These are phyloP conservation scores for Claviceps quebecensis DNA, from an alignment of 2,329 filamentous ascomycete species.

Conservation along the genomic window DNA sequence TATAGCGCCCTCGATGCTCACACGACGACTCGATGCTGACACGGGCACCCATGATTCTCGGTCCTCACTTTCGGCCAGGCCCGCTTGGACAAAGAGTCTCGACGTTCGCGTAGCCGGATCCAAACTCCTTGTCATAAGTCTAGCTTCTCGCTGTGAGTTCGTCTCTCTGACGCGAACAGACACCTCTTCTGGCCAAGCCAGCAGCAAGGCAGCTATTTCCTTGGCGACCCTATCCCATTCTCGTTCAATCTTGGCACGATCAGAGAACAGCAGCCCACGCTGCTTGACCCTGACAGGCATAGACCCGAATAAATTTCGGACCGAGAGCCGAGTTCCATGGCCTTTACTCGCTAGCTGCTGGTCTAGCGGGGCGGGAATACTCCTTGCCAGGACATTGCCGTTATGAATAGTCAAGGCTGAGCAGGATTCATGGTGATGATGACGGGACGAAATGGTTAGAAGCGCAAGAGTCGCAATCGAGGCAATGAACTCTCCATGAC, in stretches of 20 bases:
- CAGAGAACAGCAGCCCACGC: constrained; percentile 40
- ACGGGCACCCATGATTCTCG: constrained; percentile 53
- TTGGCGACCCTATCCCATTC: constrained; percentile 52
- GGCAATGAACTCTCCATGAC: constrained; percentile 60
- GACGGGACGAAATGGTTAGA: constrained; percentile 61
- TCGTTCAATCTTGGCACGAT: constrained; percentile 38
- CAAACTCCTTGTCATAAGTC: constrained; percentile 18
- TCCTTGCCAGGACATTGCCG: constrained; percentile 48
- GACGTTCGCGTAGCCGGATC: constrained; percentile 17
- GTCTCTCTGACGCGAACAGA: constrained; percentile 45
- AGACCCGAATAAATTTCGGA: constrained; percentile 73
- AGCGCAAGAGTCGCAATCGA: constrained; percentile 65
- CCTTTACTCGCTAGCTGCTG: constrained; percentile 39
- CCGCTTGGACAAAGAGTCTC: constrained; percentile 51
- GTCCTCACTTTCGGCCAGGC: constrained; percentile 40
- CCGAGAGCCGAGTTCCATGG: constrained; percentile 62
- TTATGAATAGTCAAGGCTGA: constrained; percentile 59
- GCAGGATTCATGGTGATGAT: constrained; percentile 42
- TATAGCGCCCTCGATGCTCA: constrained; percentile 57
- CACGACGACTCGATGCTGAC: constrained; percentile 46
- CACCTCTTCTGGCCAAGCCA: constrained; percentile 50
- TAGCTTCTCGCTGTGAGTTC: constrained; percentile 20
- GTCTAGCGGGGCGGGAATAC: constrained; percentile 44
- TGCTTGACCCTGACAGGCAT: constrained; percentile 87
- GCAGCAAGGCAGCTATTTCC: constrained; percentile 47